Evolutionary conservation across 371 early-diverging fungal species (phyloP), one percentile per base, ranked within the genome.

Genomic region (Rhizopus sp.): DNA sequence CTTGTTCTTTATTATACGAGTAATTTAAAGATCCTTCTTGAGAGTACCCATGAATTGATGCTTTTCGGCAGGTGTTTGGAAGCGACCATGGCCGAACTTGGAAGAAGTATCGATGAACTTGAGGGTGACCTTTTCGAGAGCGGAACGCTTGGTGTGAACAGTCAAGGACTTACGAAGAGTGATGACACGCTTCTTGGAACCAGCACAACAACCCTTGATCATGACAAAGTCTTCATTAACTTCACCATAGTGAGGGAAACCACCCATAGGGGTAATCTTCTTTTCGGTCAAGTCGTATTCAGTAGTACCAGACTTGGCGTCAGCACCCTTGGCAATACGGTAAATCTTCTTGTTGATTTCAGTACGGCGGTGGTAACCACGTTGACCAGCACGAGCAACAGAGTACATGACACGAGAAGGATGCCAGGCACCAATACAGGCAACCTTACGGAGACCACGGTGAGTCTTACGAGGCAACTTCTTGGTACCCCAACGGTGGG

Each of bases 351-450:
- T 97, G 94, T 99, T 99, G 68, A 91, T 79, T 85, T 97, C 97
- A 60, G 99, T 98, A 87, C 99, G 95, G 87, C 99, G 97, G 82
- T 99, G 99, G 94, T 94, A 99, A 84, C 99, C 99, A 78, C 92
- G 86, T 87, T 99, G 99, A 93, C 99, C 99, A 66, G 99, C 97
- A 81, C 99, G 95, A 61, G 99, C 93, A 68, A 99, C 99, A 53
- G 99, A 93, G 91, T 86, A 97, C 97, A 97, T 95, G 81, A 99
- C 99, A 64, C 98, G 91, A 73, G 93, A 86, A 75, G 99, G 99
- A 88, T 99, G 99, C 99, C 99, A 99, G 62, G 99, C 99, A 80
- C 99, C 99, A 75, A 99, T 99, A 92, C 99, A 99, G 70, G 99
- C 99, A 65, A 99, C 99, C 93, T 99, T 99, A 75, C 99, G 93